Base-by-base conservation (phyloP, 176 grass and related monocot genomes). In the Oryza officinalis region DNA sequence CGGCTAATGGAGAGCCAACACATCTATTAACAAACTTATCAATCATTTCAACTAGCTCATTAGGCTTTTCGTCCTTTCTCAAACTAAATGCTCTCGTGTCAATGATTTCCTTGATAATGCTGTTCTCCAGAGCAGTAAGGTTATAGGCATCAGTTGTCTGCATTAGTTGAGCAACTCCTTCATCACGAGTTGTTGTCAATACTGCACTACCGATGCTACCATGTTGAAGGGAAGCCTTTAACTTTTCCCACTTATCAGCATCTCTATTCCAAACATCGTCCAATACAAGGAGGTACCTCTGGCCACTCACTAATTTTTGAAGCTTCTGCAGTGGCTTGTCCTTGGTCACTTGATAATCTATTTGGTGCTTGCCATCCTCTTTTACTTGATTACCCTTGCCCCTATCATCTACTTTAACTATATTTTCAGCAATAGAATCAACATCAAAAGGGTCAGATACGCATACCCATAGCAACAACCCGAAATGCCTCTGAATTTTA, bases 111-210 rank as follows among this genome's bases (percentile, higher is more conserved):
- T 54, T 22, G 1, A 54, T 54, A 5, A 54, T 8, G 6, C 5
- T 54, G 18, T 54, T 22, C 1, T 54, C 18, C 32, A 57, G 5
- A n/a, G 0, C 3, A 12, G 17, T 23, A 2, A 86, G 17, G 79
- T 2, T 12, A 3, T 33, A 75, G 22, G 78, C 1, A 69, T 15
- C 2, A 38, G 27, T 0, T 0, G 50, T 54, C 1, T 22, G 17
- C 50, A 54, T 54, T 20, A 20, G 17, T 54, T 2, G 50, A 54
- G 50, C 50, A 54, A 54, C 18, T 54, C 6, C 1, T 12, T 2
- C 12, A 32, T 22, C 72, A 10, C 81, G 81, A 13, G 81, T 85
- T 23, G 87, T 89, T 71, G 73, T 77, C 5, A 90, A 25, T 0
- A 90, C 44, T 2, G 6, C 69, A 65, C 83, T 33, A 5, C 32